Evolutionary conservation across 2,329 filamentous ascomycete species (phyloP).

Genomic region (Rhytidhysteron rufulum): DNA sequence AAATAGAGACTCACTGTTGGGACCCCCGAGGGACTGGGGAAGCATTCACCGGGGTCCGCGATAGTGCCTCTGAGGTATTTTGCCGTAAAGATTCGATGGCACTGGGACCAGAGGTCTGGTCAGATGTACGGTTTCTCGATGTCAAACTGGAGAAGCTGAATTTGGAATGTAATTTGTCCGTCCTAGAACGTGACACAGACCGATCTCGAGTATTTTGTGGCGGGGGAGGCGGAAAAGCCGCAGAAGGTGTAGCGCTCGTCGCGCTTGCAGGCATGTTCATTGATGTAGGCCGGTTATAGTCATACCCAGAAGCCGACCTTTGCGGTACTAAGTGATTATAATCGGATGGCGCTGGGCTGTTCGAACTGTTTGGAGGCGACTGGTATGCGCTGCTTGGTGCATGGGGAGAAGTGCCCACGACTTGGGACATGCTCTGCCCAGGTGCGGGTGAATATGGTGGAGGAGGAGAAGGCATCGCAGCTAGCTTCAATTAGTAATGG

Average conservation of each 20-base stretch:
- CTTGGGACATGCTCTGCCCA: constrained; percentile 33
- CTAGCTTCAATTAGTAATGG: constrained; percentile 31
- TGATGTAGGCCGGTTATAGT: constrained; percentile 26
- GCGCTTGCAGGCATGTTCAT: constrained; percentile 32
- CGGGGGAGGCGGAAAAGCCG: constrained; percentile 38
- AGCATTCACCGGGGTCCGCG: constrained; percentile 32
- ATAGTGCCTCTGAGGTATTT: constrained; percentile 36
- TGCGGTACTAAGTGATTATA: constrained; percentile 24
- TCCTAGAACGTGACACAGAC: constrained; percentile 28
- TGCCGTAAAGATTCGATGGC: constrained; percentile 37
- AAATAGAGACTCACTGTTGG: constrained; percentile 17
- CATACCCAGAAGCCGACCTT: constrained; percentile 26
- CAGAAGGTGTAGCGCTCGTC: constrained; percentile 29
- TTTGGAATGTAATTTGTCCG: constrained; percentile 31
- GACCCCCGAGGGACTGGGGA: constrained; percentile 33
- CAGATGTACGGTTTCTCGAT: constrained; percentile 27
- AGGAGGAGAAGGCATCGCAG: constrained; percentile 47
- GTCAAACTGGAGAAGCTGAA: constrained; percentile 38
- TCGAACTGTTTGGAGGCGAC: constrained; percentile 34
- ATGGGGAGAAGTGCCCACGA: constrained; percentile 35
- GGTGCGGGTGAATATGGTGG: constrained; percentile 48
- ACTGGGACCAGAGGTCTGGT: constrained; percentile 29
- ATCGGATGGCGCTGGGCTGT: constrained; percentile 18
- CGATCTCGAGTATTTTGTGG: constrained; percentile 27
- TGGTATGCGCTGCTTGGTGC: constrained; percentile 31